A percentile compares a stretch with the other conserved stretches of the same genome.
Evolutionary conservation across 208 protist species (phyloP).

Genomic region (Porcisia deanei): DNA sequence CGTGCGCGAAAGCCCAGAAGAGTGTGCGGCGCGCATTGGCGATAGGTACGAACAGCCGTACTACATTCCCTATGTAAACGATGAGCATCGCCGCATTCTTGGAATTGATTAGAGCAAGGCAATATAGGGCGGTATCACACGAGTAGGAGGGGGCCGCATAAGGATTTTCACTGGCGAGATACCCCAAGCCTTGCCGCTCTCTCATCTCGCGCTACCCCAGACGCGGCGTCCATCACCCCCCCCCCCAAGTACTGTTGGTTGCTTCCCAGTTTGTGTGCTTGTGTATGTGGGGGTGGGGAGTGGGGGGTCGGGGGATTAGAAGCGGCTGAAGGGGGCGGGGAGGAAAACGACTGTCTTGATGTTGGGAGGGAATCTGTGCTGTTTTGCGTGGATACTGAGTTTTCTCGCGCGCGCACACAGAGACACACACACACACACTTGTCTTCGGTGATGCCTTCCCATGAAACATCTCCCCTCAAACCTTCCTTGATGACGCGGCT

Average conservation of each 20-base stretch:
- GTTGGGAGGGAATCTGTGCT: background rate
- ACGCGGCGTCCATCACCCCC: no score
- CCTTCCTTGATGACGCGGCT: no score
- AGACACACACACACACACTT: no score
- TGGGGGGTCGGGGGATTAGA: background rate
- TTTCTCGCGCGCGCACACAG: no score
- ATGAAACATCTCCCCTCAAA: no score
- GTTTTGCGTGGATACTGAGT: background rate
- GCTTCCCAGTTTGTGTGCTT: background rate
- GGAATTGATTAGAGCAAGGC: constrained; percentile 28
- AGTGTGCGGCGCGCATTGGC: constrained; percentile 21
- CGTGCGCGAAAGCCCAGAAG: constrained; percentile 35
- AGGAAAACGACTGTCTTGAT: background rate
- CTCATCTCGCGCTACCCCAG: no score
- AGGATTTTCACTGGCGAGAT: no score
- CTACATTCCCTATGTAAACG: constrained; percentile 31
- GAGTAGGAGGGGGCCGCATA: no score
- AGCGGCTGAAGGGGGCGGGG: background rate
- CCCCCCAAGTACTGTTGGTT: no score
- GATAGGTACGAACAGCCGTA: constrained; percentile 47
- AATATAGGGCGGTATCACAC: no score
- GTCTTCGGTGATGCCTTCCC: no score
- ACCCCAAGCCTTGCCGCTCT: no score
- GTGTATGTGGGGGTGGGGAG: background rate
- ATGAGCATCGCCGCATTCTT: constrained; percentile 28